Percentiles rank a stretch among this genome's conserved stretches.
Evolutionary conservation across 2,329 filamentous ascomycete genomes (phyloP).

Genomic region (Bisporella sp.): DNA sequence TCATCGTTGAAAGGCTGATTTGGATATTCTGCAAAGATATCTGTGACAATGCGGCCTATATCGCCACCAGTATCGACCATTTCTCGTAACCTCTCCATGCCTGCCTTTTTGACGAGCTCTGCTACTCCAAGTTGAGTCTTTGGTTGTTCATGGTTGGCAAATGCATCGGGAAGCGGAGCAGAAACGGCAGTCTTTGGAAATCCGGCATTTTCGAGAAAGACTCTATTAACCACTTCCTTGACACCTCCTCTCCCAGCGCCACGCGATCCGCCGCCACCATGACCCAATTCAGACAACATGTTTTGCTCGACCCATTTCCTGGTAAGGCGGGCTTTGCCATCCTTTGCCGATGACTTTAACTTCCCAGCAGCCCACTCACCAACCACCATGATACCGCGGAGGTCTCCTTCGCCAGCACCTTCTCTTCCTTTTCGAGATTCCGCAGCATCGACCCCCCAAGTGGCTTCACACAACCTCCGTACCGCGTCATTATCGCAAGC

Average conservation of each 20-base stretch:
- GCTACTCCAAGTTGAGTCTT: conserved; percentile 60
- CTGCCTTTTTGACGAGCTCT: conserved; percentile 64
- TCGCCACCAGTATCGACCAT: conserved; percentile 78
- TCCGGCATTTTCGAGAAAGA: conserved; percentile 73
- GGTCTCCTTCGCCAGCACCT: conserved; percentile 62
- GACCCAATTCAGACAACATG: conserved; percentile 58
- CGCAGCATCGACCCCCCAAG: conserved; percentile 73
- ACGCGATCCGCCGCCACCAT: conserved; percentile 64
- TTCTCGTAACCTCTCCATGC: conserved; percentile 64
- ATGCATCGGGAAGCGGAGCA: conserved; percentile 21
- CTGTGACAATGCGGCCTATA: conserved; percentile 68
- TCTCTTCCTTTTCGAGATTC: conserved; percentile 63
- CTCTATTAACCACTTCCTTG: conserved; percentile 69
- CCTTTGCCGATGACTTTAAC: conserved; percentile 43
- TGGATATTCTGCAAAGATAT: conserved; percentile 83
- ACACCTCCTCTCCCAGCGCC: conserved; percentile 64
- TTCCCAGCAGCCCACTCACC: conserved; percentile 79
- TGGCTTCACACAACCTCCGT: conserved; percentile 73
- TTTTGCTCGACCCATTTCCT: conserved; percentile 72
- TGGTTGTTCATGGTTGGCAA: conserved; percentile 28
- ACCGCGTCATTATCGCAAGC: conserved; percentile 84
- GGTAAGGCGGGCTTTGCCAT: conserved; percentile 47
- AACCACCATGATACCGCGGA: conserved; percentile 78
- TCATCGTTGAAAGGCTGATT: conserved; percentile 90
- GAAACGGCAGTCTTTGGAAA: conserved; percentile 39